These are phyloP conservation scores for Colletotrichum endophyticum DNA, from an alignment of 2,329 filamentous ascomycete species.

Conservation along the genomic window DNA sequence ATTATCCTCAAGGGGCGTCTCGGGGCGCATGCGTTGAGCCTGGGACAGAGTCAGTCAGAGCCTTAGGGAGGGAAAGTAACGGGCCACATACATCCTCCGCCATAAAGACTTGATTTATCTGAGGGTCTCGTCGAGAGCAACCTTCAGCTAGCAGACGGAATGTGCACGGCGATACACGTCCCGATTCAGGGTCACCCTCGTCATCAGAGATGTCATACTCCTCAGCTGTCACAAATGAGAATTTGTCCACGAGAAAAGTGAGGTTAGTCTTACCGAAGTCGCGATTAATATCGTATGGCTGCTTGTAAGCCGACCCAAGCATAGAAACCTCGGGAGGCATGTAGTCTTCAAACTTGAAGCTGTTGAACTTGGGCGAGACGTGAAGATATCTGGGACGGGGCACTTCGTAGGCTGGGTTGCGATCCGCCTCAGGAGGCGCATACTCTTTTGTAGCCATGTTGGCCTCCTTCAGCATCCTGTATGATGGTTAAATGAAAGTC, in stretches of 20 bases:
- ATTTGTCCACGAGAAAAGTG: not conserved
- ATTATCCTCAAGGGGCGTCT: not conserved
- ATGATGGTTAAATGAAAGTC: not conserved
- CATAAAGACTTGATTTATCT: conserved; percentile 13
- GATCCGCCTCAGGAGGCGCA: not conserved
- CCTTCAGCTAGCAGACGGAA: conserved; percentile 44
- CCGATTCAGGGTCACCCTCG: conserved; percentile 41
- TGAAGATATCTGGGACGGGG: conserved; percentile 22
- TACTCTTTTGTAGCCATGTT: conserved; percentile 2
- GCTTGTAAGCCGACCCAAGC: not conserved
- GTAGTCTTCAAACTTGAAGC: conserved; percentile 7
- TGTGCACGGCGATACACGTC: conserved; percentile 44
- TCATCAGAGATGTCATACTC: conserved; percentile 40
- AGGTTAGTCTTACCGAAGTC: not conserved
- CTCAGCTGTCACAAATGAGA: not conserved
- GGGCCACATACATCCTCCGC: conserved; percentile 24
- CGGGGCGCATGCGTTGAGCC: conserved; percentile 16
- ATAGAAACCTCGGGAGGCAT: not conserved
- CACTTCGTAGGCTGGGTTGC: conserved; percentile 13
- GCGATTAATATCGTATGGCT: not conserved
- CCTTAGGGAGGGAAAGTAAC: not conserved
- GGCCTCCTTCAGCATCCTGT: conserved; percentile 11
- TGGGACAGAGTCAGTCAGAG: not conserved
- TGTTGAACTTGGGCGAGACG: conserved; percentile 3
- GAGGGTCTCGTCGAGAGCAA: conserved; percentile 33